These are phyloP conservation scores for Penicillium macrosclerotiorum DNA, from an alignment of 495 filamentous ascomycete genomes.

Conservation along the genomic window DNA sequence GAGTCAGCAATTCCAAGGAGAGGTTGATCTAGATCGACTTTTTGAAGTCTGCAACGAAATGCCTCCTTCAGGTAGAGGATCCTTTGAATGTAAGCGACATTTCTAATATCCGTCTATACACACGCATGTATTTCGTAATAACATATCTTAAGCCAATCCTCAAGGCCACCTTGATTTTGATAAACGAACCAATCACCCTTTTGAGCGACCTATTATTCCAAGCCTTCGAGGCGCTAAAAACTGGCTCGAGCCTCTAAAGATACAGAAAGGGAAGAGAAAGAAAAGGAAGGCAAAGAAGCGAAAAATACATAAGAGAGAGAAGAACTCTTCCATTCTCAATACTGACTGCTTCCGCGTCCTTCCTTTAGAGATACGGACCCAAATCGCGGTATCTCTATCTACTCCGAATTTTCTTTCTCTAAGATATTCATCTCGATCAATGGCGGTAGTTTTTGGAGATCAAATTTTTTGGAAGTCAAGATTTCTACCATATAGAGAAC, in stretches of 20 bases:
- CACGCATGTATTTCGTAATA: background rate
- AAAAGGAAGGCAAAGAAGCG: too few relatives aligned
- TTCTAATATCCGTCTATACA: background rate
- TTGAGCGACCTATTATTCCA: background rate
- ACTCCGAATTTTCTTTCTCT: constrained; percentile 7
- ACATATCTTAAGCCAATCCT: too few relatives aligned
- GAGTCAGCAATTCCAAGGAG: constrained; percentile 1
- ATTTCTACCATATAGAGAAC: constrained; percentile 3
- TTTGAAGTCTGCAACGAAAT: constrained; percentile 9
- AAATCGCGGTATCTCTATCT: constrained; percentile 6
- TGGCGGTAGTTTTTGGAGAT: constrained; percentile 6
- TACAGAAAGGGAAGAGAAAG: too few relatives aligned
- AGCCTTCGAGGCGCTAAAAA: background rate
- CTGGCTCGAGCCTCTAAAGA: background rate
- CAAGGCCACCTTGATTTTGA: too few relatives aligned
- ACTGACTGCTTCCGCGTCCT: constrained; percentile 6
- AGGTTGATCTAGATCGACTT: constrained; percentile 5
- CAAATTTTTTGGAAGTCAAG: constrained; percentile 2
- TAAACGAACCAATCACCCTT: background rate
- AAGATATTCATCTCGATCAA: constrained; percentile 4
- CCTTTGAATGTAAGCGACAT: background rate
- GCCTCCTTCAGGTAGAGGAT: background rate
- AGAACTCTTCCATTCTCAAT: background rate
- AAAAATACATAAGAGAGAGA: background rate
- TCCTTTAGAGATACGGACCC: constrained; percentile 7